Base-by-base conservation (phyloP, 2,329 filamentous ascomycete genomes). In the Epichloe sylvatica region DNA sequence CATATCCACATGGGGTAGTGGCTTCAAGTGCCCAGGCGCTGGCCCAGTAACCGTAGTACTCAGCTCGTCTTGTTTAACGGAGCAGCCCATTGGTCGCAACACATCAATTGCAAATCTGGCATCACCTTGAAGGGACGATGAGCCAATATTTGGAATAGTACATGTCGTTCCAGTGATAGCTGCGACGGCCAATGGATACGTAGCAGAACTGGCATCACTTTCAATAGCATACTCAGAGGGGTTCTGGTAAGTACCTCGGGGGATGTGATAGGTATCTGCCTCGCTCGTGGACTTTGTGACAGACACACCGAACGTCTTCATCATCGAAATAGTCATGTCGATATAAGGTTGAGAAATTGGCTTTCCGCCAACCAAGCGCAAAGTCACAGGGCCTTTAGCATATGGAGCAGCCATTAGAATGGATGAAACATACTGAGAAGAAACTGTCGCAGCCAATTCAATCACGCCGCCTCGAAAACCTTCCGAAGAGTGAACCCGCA, bases 321-420 rank as follows among this genome's bases (percentile, higher is more conserved):
- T 98, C 91, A 98, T 98, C 15, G 89, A 78, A 48, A 94, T 89
- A 2, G 92, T 98, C 91, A 98, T 97, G 64, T 98, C 89, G 60
- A 98, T 97, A 65, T 98, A 98, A 2, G 83, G 81, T 64, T 97
- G 90, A 1, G 91, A 97, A 56, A 98, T 95, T 41, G 92, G 91
- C 66, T 95, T 97, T 49, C 90, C 92, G n/a, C 92, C 92, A 12
- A 97, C 84, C 38, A 98, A 76, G 39, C 83, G 84, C 56, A 98
- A 71, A 0, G 88, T 96, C 37, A 98, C 90, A 0, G 91, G 86
- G 54, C 89, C 82, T 69, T 95, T 96, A 43, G 92, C 92, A 62
- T 97, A 98, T 0, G 92, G 92, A 0, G 92, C 92, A 52, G 89
- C 94, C 87, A 98, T 94, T 47, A 98, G 74, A 55, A 98, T 81